Base-by-base conservation (phyloP, 306 rosid genomes). In the Hippophae gyantsensis region DNA sequence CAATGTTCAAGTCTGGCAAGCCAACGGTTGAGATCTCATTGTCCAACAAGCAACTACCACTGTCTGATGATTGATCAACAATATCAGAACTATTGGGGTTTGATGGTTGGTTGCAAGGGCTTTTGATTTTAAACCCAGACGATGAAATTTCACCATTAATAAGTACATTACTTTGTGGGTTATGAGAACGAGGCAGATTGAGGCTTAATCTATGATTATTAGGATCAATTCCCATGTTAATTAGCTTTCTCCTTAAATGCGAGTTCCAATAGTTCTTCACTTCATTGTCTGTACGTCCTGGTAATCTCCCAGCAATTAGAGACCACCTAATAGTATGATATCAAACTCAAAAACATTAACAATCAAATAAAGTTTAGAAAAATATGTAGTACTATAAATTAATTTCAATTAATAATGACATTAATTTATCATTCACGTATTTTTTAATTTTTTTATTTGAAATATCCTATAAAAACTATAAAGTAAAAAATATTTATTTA, bases 221-320 rank as follows among this genome's bases (percentile, higher is more conserved):
- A 49, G 89, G 96, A 73, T 87, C 87, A 60, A 84, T 68, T 0
- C 93, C 89, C 63, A 65, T 64, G 46, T 57, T 78, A 8, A 80
- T 57, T 1, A 87, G 86, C 73, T 82, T 87, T 74, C 82, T 80
- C 66, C 68, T 76, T 43, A 87, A 54, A 47, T 84, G 89, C 60
- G 87, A 82, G 57, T 87, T 84, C 95, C 95, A 87, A 51, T 82
- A 82, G 69, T 84, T 87, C 79, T 84, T 87, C 77, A 87, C 89
- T 69, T 84, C 93, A 57, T 87, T 87, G 56, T 84, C 87, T 5
- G 95, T 84, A 9, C 95, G 82, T 40, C 95, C 95, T 0, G 95
- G 95, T 52, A 87, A 84, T 82, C 95, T 82, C 54, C 95, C 95
- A 10, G 95, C 95, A 69, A 87, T 87, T 26, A 87, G 71, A 13